These are phyloP conservation scores for Haematococcus sp. DNA, from an alignment of 139 green algal genomes.

Conservation along the genomic window DNA sequence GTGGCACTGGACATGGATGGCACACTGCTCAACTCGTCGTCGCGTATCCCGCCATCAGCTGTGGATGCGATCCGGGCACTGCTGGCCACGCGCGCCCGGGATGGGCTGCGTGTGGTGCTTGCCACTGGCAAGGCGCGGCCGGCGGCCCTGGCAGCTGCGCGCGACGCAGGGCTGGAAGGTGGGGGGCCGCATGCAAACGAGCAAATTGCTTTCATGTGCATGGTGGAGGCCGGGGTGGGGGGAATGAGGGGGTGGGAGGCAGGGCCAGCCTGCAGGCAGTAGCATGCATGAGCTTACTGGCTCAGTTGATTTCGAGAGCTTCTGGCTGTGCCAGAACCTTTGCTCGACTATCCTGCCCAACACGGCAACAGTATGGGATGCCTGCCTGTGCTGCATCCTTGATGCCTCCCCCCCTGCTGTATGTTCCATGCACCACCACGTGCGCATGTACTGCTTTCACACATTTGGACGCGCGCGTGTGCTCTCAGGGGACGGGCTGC, in stretches of 20 bases:
- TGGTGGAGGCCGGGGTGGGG: neutral
- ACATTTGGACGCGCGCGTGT: neutral
- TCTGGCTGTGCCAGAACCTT: too few relatives aligned
- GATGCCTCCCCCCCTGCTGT: neutral
- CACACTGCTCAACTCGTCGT: slow-evolving; percentile 55
- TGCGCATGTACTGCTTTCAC: too few relatives aligned
- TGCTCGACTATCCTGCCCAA: too few relatives aligned
- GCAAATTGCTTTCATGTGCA: neutral
- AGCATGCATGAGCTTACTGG: too few relatives aligned
- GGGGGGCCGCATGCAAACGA: slow-evolving; percentile 24
- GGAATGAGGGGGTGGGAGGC: too few relatives aligned
- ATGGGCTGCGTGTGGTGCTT: slow-evolving; percentile 77
- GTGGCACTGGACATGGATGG: slow-evolving; percentile 84
- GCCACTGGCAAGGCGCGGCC: slow-evolving; percentile 95
- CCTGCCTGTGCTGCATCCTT: neutral
- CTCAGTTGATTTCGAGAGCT: too few relatives aligned
- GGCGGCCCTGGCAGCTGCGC: slow-evolving; percentile 68
- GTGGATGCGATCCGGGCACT: slow-evolving; percentile 64
- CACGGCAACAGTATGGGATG: too few relatives aligned
- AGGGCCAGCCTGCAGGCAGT: too few relatives aligned
- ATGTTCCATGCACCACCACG: too few relatives aligned
- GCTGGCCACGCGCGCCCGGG: neutral
- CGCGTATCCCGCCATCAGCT: neutral
- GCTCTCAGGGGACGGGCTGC: slow-evolving; percentile 44
- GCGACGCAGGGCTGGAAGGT: slow-evolving; percentile 61